Base-by-base conservation (phyloP, 2,329 filamentous ascomycete species). In the Trichophaea hybrida region DNA sequence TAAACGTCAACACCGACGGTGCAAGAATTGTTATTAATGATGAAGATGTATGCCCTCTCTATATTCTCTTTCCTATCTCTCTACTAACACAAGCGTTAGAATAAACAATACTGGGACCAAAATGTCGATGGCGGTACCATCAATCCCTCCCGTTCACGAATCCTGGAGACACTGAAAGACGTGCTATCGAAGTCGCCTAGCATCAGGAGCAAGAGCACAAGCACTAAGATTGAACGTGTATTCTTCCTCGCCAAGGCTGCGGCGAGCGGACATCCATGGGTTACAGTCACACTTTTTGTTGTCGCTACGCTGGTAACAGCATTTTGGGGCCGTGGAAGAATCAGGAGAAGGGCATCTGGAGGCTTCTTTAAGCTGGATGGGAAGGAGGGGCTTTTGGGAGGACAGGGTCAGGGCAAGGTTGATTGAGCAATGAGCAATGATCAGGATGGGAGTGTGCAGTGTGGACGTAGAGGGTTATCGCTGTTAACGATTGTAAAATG, bases 21-120 rank as follows among this genome's bases (percentile, higher is more conserved):
- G 93, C 97, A 72, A 82, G 88, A 64, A 87, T 98, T 58, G 85
- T 98, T 61, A 93, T 98, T 74, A 96, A 96, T 67, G 93, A 98
- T 68, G 88, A 97, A 76, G 89, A 94, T 72, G 89, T 94, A 77
- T 85, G 87, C 78, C 61, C 58, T 55, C 43, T 37, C 7, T 53
- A 24, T 12, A 10, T 31, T 32, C 15, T 24, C 24, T 3, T 24
- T 24, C 24, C 24, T 3, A 24, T 24, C 24, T n/a, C 15, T 56
- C 15, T 31, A 69, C 73, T 77, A 67, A 78, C 69, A 57, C 55
- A 54, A 37, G 54, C 24, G 33, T 61, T 69, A 94, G 88, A 89
- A 88, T 74, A 89, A 87, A 68, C 83, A 86, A 65, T 98, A 94
- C 75, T 98, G 93, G 93, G 93, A 98, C 70, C 82, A 79, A 35